Percentiles rank a stretch among this genome's conserved stretches.
phyloP scores from a whole-genome alignment of 306 rosid species.

The Fragaria vesca region DNA sequence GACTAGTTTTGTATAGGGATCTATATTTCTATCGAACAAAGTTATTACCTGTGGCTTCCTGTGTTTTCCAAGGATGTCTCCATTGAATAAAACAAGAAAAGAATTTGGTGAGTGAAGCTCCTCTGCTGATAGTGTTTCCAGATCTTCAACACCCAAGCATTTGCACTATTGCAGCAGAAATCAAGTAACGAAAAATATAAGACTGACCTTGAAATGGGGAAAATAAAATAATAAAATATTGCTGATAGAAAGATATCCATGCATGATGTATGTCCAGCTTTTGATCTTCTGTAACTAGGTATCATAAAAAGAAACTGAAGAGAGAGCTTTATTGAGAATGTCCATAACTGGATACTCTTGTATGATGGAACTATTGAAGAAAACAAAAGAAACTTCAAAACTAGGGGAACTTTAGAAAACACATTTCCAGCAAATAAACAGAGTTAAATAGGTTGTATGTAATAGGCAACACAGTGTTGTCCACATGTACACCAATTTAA shows the following conservation, averaged over 20 bases:
- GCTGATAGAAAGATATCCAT: background rate
- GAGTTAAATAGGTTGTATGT: background rate
- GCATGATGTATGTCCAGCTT: background rate
- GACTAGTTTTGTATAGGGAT: background rate
- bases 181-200: conserved; percentile 1
- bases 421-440: background rate
- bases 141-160: conserved; percentile 70
- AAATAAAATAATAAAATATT: background rate
- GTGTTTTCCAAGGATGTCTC: conserved; percentile 92
- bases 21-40: background rate
- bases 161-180: conserved; percentile 52
- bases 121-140: conserved; percentile 78
- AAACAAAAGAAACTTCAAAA: background rate
- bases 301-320: background rate
- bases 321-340: background rate
- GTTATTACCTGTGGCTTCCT: conserved; percentile 73
- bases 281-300: background rate
- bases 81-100: conserved; percentile 83
- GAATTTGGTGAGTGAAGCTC: conserved; percentile 90
- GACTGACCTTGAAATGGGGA: background rate
- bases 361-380: background rate
- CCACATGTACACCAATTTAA: background rate
- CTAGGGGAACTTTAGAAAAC: background rate
- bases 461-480: background rate
- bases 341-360: background rate